Conservation (phyloP, 2,329 filamentous ascomycete species). For the Immersiporthe knoxdaviesiana region DNA sequence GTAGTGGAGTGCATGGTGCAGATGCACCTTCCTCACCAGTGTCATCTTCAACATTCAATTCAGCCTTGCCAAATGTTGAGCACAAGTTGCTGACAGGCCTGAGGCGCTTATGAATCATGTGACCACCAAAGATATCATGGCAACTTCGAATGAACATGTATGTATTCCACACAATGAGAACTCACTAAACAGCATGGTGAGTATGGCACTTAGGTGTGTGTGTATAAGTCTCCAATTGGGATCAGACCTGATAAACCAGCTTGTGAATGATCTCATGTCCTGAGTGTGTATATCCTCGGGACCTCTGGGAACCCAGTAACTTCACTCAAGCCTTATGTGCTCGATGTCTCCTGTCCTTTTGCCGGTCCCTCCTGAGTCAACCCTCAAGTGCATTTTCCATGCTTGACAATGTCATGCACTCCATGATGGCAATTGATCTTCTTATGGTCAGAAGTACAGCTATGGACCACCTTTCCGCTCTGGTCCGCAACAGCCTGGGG, state of each 20-base stretch:
- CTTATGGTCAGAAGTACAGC: conserved; percentile 22
- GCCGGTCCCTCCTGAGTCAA: too few relatives aligned
- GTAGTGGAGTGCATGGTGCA: too few relatives aligned
- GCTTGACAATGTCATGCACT: conserved; percentile 37
- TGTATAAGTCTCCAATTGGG: neutral
- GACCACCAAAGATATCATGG: too few relatives aligned
- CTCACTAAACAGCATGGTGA: neutral
- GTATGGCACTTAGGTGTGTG: neutral
- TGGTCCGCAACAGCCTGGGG: conserved; percentile 20
- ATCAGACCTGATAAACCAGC: neutral
- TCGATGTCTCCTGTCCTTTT: neutral
- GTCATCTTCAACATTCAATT: too few relatives aligned
- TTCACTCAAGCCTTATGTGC: neutral
- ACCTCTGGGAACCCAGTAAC: neutral
- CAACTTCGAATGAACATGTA: too few relatives aligned
- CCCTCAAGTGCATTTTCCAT: conserved; percentile 12
- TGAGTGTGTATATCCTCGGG: neutral
- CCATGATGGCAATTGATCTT: conserved; percentile 31
- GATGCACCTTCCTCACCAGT: neutral
- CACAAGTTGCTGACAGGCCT: neutral
- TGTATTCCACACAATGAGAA: neutral
- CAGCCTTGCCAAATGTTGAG: neutral
- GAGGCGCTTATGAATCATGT: too few relatives aligned
- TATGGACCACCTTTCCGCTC: conserved; percentile 23
- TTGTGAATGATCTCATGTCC: neutral